phyloP scores from a whole-genome alignment of 2,329 filamentous ascomycete species.

The Colletotrichum ledebouriae region DNA sequence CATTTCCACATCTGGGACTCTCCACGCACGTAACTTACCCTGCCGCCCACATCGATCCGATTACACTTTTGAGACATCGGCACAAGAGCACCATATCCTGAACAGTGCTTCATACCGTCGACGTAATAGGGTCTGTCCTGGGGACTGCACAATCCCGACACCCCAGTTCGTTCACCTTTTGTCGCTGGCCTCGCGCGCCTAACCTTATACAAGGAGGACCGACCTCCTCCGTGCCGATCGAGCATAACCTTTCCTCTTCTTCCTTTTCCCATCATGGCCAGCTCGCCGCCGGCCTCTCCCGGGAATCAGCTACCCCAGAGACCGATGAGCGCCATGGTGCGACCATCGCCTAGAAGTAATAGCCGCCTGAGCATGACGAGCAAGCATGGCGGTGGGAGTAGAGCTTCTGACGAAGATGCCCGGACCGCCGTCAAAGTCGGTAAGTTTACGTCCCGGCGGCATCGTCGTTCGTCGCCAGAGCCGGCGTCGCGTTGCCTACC shows the following conservation, averaged over 20 bases:
- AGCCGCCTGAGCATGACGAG: constrained; percentile 89
- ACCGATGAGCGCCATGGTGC: constrained; percentile 85
- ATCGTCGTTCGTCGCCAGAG: constrained; percentile 11
- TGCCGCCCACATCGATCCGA: constrained; percentile 30
- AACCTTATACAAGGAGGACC: constrained; percentile 36
- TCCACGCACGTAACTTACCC: constrained; percentile 28
- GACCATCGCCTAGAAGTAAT: constrained; percentile 78
- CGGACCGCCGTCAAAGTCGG: constrained; percentile 97
- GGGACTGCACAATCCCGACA: constrained; percentile 33
- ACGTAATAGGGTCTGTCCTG: constrained; percentile 37
- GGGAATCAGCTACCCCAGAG: constrained; percentile 67
- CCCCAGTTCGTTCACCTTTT: constrained; percentile 22
- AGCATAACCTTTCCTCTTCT: constrained; percentile 33
- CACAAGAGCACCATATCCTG: constrained; percentile 28
- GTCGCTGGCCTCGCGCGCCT: constrained; percentile 22
- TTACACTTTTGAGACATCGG: constrained; percentile 36
- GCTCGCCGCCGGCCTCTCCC: constrained; percentile 78
- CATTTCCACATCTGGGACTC: constrained; percentile 19
- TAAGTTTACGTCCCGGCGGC: constrained; percentile 64
- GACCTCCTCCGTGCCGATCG: constrained; percentile 33
- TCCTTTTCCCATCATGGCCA: constrained; percentile 66
- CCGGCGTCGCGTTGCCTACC: constrained; percentile 16
- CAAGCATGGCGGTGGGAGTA: constrained; percentile 80
- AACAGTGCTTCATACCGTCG: constrained; percentile 33
- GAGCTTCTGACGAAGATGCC: constrained; percentile 89